These are phyloP conservation scores for Phytophthora parvispora DNA, from an alignment of 352 stramenopile species.

Conservation along the genomic window DNA sequence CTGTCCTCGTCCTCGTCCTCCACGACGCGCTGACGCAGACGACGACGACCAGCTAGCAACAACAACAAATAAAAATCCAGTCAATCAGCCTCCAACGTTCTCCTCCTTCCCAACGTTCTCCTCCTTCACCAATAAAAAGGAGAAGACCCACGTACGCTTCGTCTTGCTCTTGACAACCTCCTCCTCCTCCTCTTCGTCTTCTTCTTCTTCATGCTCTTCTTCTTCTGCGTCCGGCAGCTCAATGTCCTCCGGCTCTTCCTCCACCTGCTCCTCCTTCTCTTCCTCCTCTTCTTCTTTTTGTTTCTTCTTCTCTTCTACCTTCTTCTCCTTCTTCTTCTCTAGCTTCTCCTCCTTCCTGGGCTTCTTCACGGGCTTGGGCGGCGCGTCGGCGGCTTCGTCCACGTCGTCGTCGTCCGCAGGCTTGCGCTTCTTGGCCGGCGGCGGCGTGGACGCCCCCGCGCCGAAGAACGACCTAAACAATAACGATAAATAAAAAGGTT, in stretches of 20 bases:
- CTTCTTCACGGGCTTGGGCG: slow-evolving; percentile 28
- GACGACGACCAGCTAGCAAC: slow-evolving; percentile 57
- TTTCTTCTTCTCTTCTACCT: slow-evolving; percentile 12
- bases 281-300: slow-evolving; percentile 15
- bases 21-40: slow-evolving; percentile 70
- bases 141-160: slow-evolving; percentile 49
- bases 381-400: background rate
- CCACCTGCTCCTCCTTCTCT: slow-evolving; percentile 19
- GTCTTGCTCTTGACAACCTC: slow-evolving; percentile 29
- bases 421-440: slow-evolving; percentile 40
- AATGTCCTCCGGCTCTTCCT: slow-evolving; percentile 36
- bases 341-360: slow-evolving; percentile 17
- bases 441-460: slow-evolving; percentile 23
- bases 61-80: slow-evolving; percentile 3
- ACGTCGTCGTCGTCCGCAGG: slow-evolving; percentile 11
- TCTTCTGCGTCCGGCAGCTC: slow-evolving; percentile 39
- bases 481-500: background rate
- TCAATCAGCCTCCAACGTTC: background rate
- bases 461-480: slow-evolving; percentile 69
- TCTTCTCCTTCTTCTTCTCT: slow-evolving; percentile 9
- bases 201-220: slow-evolving; percentile 1
- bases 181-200: slow-evolving; percentile 27
- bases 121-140: background rate
- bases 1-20: slow-evolving; percentile 67
- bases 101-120: no score